Evolutionary conservation across 1,139 yeast genomes (phyloP).

Genomic region (Kurtzmaniella quercitrusa): DNA sequence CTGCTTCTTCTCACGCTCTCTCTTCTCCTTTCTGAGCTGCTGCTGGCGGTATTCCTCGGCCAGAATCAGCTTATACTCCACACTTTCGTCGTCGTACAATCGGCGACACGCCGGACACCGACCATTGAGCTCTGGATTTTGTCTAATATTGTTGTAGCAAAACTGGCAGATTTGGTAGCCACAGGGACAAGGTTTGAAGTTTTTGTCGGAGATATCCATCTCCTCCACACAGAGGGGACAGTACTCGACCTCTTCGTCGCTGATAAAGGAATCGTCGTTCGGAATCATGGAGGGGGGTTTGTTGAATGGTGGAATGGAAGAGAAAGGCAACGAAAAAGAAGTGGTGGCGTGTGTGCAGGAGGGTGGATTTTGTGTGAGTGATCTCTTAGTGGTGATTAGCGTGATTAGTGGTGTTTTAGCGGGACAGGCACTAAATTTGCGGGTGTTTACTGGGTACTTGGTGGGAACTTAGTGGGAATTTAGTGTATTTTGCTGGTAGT

Average conservation of each 20-base stretch:
- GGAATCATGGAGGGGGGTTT: slow-evolving; percentile 14
- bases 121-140: slow-evolving; percentile 91
- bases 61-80: slow-evolving; percentile 77
- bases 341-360: slow-evolving; percentile 3
- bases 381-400: too few species aligned
- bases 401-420: too few species aligned
- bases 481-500: too few species aligned
- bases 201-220: slow-evolving; percentile 92
- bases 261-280: slow-evolving; percentile 50
- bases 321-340: not conserved
- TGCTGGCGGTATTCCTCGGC: slow-evolving; percentile 82
- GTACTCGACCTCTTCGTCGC: slow-evolving; percentile 78
- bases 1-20: slow-evolving; percentile 83
- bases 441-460: too few species aligned
- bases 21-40: slow-evolving; percentile 73
- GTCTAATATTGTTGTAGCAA: slow-evolving; percentile 93
- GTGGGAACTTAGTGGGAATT: too few species aligned
- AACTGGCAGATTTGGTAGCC: slow-evolving; percentile 98
- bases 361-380: too few species aligned
- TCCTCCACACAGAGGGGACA: slow-evolving; percentile 96
- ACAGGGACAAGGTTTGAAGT: slow-evolving; percentile 98
- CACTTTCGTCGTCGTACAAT: slow-evolving; percentile 86
- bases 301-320: not conserved
- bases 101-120: slow-evolving; percentile 98
- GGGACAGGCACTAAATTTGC: too few species aligned